Evolutionary conservation across 495 filamentous ascomycete genomes (phyloP).

Genomic region (Lophiostoma macrostomum): DNA sequence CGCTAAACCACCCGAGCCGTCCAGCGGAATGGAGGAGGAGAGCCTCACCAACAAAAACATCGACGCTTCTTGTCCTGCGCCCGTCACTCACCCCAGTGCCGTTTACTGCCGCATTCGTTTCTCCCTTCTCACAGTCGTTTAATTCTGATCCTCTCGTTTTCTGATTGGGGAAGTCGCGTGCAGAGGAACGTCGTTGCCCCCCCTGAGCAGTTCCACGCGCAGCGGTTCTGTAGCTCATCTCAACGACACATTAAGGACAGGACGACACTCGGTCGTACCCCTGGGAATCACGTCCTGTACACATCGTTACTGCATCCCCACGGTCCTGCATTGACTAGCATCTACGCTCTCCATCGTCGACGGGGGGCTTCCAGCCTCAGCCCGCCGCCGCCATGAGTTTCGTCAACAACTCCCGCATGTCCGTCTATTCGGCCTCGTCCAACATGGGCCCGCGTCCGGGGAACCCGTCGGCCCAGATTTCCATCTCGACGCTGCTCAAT

Average conservation of each 20-base stretch:
- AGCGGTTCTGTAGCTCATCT: neutral
- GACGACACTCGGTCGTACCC: neutral
- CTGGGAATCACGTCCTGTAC: neutral
- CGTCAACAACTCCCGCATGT: conserved; percentile 62
- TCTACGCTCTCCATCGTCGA: too few relatives aligned
- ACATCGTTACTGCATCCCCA: too few relatives aligned
- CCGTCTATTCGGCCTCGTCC: conserved; percentile 78
- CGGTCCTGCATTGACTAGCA: too few relatives aligned
- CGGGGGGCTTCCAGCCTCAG: conserved; percentile 24
- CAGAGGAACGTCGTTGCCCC: conserved; percentile 1
- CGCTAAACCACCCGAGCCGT: too few relatives aligned
- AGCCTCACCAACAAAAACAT: conserved; percentile 18
- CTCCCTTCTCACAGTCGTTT: conserved; percentile 27
- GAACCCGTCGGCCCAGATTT: conserved; percentile 66
- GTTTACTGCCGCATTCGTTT: conserved; percentile 2
- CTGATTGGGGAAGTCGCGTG: neutral
- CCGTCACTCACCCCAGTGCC: too few relatives aligned
- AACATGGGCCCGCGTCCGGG: conserved; percentile 55
- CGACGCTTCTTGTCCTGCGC: too few relatives aligned
- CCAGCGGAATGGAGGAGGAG: too few relatives aligned
- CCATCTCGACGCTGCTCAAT: conserved; percentile 88
- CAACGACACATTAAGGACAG: neutral
- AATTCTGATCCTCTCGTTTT: conserved; percentile 24
- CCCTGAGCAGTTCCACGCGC: neutral
- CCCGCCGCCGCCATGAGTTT: conserved; percentile 46